Conservation (phyloP, 805 yeast species). For the Metschnikowia continentalis region DNA sequence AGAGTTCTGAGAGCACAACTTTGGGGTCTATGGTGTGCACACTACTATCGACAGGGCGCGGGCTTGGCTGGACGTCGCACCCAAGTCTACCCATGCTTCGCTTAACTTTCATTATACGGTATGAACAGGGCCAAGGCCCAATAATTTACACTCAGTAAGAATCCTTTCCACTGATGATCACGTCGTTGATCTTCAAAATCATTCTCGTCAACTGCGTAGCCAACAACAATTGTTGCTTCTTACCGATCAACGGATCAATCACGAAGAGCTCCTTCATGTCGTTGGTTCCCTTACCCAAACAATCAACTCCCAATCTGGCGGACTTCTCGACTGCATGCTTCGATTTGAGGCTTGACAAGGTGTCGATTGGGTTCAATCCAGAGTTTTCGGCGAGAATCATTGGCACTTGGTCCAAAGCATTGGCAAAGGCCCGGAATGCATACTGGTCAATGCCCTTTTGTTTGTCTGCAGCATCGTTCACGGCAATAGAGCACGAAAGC, state of each 20-base stretch:
- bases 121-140: slow-evolving; percentile 4
- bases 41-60: slow-evolving; percentile 3
- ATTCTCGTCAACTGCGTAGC: slow-evolving; percentile 98
- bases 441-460: slow-evolving; percentile 96
- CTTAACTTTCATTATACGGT: slow-evolving; percentile 3
- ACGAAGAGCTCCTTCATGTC: slow-evolving; percentile 94
- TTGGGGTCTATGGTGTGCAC: slow-evolving; percentile 4
- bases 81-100: neutral
- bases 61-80: neutral
- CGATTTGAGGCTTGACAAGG: slow-evolving; percentile 77
- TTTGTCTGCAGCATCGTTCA: slow-evolving; percentile 84
- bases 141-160: slow-evolving; percentile 41
- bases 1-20: neutral
- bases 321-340: slow-evolving; percentile 72
- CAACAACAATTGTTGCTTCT: slow-evolving; percentile 89
- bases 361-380: slow-evolving; percentile 90
- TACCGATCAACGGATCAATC: slow-evolving; percentile 95
- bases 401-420: slow-evolving; percentile 87
- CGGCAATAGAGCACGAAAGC: slow-evolving; percentile 87
- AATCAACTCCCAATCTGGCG: slow-evolving; percentile 85
- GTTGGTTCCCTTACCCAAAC: slow-evolving; percentile 80
- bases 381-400: slow-evolving; percentile 96
- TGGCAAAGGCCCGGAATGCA: slow-evolving; percentile 92
- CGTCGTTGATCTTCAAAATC: slow-evolving; percentile 96
- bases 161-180: slow-evolving; percentile 84